Evolutionary conservation across 495 filamentous ascomycete species (phyloP).

Genomic region (Articulospora tetracladia): DNA sequence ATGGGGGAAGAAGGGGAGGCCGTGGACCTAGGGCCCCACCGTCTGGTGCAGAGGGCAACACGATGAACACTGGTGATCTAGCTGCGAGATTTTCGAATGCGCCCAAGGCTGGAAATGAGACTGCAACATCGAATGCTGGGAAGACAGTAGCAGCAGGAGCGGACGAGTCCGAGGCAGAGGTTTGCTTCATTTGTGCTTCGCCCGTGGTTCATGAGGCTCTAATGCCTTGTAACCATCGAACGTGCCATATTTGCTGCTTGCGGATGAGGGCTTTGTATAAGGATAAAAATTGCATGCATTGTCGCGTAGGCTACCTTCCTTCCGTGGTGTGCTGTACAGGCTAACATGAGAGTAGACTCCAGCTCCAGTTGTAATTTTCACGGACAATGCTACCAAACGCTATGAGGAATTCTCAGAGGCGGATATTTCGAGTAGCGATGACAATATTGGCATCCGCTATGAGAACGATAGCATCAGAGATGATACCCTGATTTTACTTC

Average conservation of each 20-base stretch:
- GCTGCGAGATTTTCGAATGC: constrained; percentile 7
- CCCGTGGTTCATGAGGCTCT: constrained; percentile 78
- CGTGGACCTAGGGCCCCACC: constrained; percentile 3
- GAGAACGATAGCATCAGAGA: constrained; percentile 81
- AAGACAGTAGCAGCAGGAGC: constrained; percentile 18
- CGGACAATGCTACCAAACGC: constrained; percentile 71
- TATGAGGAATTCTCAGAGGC: constrained; percentile 74
- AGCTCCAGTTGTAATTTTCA: constrained; percentile 85
- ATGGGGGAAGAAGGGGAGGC: constrained; percentile 14
- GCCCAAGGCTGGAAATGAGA: background rate
- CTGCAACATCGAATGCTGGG: background rate
- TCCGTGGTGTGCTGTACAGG: background rate
- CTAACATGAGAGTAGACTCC: constrained; percentile 51
- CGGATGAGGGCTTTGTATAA: constrained; percentile 91
- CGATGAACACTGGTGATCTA: constrained; percentile 7
- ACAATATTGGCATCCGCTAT: constrained; percentile 85
- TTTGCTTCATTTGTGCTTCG: constrained; percentile 97
- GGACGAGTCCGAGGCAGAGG: constrained; percentile 65
- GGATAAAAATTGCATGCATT: constrained; percentile 91
- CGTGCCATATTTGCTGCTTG: constrained; percentile 92
- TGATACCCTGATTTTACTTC: constrained; percentile 82
- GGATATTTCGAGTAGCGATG: constrained; percentile 72
- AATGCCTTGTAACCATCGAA: constrained; percentile 89
- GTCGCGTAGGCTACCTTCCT: constrained; percentile 57
- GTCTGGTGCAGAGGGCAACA: background rate